These are phyloP conservation scores for Leonotis leonurus DNA, from an alignment of 257 asterid genomes.

Conservation along the genomic window DNA sequence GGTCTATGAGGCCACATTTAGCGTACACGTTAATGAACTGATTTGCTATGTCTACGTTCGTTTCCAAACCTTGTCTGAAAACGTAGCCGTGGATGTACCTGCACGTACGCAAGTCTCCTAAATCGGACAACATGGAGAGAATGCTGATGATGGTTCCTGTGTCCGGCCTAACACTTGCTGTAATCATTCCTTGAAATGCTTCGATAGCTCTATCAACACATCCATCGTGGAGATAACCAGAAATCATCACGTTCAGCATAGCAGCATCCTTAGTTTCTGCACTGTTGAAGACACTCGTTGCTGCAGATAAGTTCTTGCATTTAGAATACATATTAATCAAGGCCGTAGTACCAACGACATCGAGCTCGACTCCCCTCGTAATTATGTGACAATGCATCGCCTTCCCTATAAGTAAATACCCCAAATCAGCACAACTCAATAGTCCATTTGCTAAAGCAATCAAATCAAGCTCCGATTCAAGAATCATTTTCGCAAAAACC, in stretches of 20 bases:
- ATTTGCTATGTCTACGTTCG: conserved; percentile 31
- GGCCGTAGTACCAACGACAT: conserved; percentile 44
- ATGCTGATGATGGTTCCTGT: conserved; percentile 35
- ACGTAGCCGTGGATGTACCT: conserved; percentile 41
- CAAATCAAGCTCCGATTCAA: conserved; percentile 32
- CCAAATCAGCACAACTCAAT: conserved; percentile 36
- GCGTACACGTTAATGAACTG: conserved; percentile 35
- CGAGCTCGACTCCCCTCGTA: conserved; percentile 30
- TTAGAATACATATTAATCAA: conserved; percentile 50
- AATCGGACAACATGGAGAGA: conserved; percentile 34
- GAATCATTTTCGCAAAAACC: conserved; percentile 34
- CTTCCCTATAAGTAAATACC: conserved; percentile 38
- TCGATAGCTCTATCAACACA: conserved; percentile 26
- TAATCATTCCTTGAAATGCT: conserved; percentile 31
- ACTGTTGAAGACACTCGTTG: conserved; percentile 25
- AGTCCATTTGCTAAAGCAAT: conserved; percentile 46
- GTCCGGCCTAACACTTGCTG: conserved; percentile 22
- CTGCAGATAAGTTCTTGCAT: conserved; percentile 33
- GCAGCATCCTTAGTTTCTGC: conserved; percentile 33
- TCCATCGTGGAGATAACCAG: conserved; percentile 39
- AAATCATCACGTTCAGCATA: conserved; percentile 43
- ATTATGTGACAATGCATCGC: conserved; percentile 37
- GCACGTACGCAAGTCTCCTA: conserved; percentile 17
- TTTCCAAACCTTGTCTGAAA: conserved; percentile 34
- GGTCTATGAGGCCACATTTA: conserved; percentile 27